Evolutionary conservation across 345 rosid genomes (phyloP).

Genomic region (Anacardium occidentale): DNA sequence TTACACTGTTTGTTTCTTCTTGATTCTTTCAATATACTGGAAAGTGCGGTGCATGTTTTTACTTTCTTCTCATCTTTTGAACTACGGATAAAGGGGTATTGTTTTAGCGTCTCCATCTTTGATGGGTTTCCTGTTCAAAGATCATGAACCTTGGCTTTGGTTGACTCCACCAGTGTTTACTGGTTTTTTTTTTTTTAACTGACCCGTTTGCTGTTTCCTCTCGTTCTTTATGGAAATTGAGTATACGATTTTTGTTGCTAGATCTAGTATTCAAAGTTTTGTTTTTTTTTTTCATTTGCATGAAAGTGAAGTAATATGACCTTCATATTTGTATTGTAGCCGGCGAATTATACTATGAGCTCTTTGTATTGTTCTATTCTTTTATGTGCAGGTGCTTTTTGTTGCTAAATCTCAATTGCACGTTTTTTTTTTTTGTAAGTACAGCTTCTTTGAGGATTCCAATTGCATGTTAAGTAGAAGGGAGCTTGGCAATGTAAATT

Average conservation of each 20-base stretch:
- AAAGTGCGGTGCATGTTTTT: not conserved
- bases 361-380: not conserved
- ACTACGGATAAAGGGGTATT: conserved; percentile 4
- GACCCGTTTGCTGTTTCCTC: conserved; percentile 2
- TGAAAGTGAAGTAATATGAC: not conserved
- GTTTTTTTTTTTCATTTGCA: not conserved
- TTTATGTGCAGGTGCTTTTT: not conserved
- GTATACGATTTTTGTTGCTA: not conserved
- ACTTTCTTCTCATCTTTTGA: not conserved
- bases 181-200: not conserved
- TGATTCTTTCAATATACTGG: not conserved
- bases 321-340: not conserved
- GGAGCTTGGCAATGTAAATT: not conserved
- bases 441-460: too few relatives aligned
- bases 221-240: conserved; percentile 2
- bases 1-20: not conserved
- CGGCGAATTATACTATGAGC: not conserved
- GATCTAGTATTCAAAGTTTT: not conserved
- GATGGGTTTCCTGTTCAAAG: conserved; percentile 17
- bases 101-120: conserved; percentile 11
- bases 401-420: not conserved
- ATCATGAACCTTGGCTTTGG: conserved; percentile 13
- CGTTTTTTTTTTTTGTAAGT: too few relatives aligned
- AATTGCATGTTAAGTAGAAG: not conserved
- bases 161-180: conserved; percentile 13